Percentiles rank a stretch among this genome's conserved stretches.
Evolutionary conservation across 257 asterid species (phyloP).

Genomic region (Scutellaria baicalensis): DNA sequence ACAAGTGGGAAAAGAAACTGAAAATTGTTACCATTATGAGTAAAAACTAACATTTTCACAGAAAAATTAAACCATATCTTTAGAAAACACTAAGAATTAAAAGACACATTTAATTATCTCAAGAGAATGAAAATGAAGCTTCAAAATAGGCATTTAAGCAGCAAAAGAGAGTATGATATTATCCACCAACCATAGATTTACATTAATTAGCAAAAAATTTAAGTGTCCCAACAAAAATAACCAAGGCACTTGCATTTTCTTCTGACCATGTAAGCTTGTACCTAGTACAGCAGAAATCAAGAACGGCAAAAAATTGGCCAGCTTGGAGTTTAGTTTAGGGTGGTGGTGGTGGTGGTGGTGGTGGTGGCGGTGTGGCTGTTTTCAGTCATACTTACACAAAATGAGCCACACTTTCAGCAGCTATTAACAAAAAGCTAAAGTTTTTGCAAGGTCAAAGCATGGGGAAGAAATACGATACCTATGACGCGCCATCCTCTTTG

Average conservation of each 20-base stretch:
- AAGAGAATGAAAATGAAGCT: too few species aligned
- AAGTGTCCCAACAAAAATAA: neutral
- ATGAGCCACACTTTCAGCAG: neutral
- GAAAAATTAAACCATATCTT: too few species aligned
- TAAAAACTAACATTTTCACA: too few species aligned
- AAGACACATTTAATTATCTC: too few species aligned
- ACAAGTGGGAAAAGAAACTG: too few species aligned
- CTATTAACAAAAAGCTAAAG: slow-evolving; percentile 5
- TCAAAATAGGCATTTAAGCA: neutral
- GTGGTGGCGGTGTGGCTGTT: neutral
- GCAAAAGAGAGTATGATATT: neutral
- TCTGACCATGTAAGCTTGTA: neutral
- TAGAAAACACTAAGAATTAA: too few species aligned
- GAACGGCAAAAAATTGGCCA: slow-evolving; percentile 9
- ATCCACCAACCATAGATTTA: neutral
- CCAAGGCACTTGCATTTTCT: neutral
- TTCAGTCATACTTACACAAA: slow-evolving; percentile 9
- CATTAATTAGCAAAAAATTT: slow-evolving; percentile 9
- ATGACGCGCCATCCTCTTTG: too few species aligned
- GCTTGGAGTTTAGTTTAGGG: neutral
- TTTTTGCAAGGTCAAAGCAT: neutral
- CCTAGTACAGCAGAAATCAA: slow-evolving; percentile 7
- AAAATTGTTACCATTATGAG: too few species aligned
- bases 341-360: neutral
- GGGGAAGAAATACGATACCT: neutral